Conservation (phyloP, 2,329 filamentous ascomycete genomes). For the Trichoderma polysporum region DNA sequence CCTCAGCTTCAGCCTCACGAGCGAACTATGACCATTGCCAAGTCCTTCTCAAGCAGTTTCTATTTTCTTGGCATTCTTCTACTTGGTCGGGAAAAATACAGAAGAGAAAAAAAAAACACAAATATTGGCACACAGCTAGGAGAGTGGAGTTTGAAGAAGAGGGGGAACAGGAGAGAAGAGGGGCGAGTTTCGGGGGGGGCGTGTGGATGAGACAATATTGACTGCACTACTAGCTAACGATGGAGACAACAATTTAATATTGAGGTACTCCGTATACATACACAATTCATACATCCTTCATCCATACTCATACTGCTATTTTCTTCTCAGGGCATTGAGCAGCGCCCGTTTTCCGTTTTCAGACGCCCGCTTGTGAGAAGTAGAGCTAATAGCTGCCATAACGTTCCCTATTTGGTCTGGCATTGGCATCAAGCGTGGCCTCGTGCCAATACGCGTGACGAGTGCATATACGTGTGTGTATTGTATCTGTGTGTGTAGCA, state of each 20-base stretch:
- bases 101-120: not conserved
- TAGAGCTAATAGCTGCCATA: not conserved
- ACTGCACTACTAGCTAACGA: not conserved
- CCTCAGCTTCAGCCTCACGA: not conserved
- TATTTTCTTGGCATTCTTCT: not conserved
- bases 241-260: not conserved
- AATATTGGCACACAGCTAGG: not conserved
- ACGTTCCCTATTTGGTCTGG: not conserved
- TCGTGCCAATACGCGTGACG: not conserved
- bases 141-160: not conserved
- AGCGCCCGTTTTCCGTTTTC: not conserved
- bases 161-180: slow-evolving; percentile 2
- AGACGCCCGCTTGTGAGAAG: not conserved
- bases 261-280: not conserved
- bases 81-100: not conserved
- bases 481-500: too few species aligned
- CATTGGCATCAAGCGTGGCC: not conserved
- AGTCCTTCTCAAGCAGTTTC: not conserved
- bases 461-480: not conserved
- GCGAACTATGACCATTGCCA: not conserved
- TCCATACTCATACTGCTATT: too few species aligned
- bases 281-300: not conserved
- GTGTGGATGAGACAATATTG: not conserved
- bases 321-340: not conserved
- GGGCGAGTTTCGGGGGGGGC: not conserved